A percentile compares a stretch with the other conserved stretches of the same genome.
Evolutionary conservation across 306 rosid species (phyloP).

Genomic region (Dicorynia guianensis): DNA sequence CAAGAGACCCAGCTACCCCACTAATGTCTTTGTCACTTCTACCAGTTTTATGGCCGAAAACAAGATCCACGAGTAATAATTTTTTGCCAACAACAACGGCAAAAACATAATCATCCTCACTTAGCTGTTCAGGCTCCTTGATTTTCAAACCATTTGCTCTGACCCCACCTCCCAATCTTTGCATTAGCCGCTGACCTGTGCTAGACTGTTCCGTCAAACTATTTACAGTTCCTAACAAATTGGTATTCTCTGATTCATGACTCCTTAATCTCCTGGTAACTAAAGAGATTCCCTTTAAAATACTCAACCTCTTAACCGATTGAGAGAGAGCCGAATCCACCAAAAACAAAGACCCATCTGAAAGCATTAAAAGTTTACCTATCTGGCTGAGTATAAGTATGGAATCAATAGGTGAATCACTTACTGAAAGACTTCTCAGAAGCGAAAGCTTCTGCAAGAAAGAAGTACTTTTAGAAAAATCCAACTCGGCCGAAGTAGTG

Average conservation of each 20-base stretch:
- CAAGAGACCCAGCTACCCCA: slow-evolving; percentile 56
- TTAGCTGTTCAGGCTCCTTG: slow-evolving; percentile 60
- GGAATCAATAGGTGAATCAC: slow-evolving; percentile 59
- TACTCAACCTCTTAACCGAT: slow-evolving; percentile 61
- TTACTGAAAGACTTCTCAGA: slow-evolving; percentile 55
- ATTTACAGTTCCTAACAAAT: slow-evolving; percentile 41
- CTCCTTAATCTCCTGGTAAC: slow-evolving; percentile 62
- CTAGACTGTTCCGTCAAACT: slow-evolving; percentile 45
- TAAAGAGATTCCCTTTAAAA: slow-evolving; percentile 66
- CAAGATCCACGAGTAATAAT: slow-evolving; percentile 74
- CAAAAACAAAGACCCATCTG: slow-evolving; percentile 72
- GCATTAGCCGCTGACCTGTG: slow-evolving; percentile 68
- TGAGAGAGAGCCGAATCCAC: slow-evolving; percentile 65
- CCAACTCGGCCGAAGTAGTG: slow-evolving; percentile 22
- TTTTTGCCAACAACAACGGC: slow-evolving; percentile 69
- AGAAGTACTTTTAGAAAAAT: slow-evolving; percentile 34
- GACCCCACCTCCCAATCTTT: slow-evolving; percentile 73
- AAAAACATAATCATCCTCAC: slow-evolving; percentile 61
- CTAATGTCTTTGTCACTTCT: slow-evolving; percentile 57
- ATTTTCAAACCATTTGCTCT: slow-evolving; percentile 70
- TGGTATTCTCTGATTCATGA: slow-evolving; percentile 58
- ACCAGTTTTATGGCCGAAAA: slow-evolving; percentile 56
- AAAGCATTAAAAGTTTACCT: slow-evolving; percentile 66
- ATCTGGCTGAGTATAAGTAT: slow-evolving; percentile 61
- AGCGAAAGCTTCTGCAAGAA: slow-evolving; percentile 55